Conservation (phyloP, 1,284 basidiomycete species). For the Ceratobasidium sp. region DNA sequence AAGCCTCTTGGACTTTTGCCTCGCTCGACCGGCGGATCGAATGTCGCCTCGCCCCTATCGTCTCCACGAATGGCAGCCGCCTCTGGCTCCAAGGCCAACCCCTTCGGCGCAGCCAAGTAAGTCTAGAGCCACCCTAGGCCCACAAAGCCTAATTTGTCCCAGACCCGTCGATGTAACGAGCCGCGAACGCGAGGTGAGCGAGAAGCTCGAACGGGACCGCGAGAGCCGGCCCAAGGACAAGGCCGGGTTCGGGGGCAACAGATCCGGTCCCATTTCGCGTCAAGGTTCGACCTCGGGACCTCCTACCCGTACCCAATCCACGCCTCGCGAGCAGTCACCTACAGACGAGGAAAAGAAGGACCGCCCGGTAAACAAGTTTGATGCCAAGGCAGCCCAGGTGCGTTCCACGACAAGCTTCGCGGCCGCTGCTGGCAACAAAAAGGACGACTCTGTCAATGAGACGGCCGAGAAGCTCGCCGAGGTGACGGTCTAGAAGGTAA, state of each 20-base stretch:
- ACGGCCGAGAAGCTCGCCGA: conserved; percentile 8
- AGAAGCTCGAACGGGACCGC: conserved; percentile 45
- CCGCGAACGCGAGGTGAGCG: conserved; percentile 54
- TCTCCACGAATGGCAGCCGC: conserved; percentile 70
- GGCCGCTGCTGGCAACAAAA: conserved; percentile 36
- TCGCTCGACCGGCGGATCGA: conserved; percentile 67
- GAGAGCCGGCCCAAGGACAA: conserved; percentile 18
- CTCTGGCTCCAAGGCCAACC: conserved; percentile 60
- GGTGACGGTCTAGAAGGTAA: conserved; percentile 15
- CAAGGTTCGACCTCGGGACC: conserved; percentile 11
- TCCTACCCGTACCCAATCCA: neutral
- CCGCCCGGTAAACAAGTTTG: conserved; percentile 18
- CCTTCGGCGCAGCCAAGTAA: conserved; percentile 87
- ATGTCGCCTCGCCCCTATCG: conserved; percentile 70
- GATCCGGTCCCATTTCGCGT: conserved; percentile 9
- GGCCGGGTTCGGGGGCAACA: neutral
- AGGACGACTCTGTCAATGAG: conserved; percentile 11
- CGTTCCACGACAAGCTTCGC: conserved; percentile 40
- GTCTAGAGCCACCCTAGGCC: conserved; percentile 42
- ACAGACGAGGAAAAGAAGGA: neutral
- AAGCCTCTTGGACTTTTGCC: conserved; percentile 84
- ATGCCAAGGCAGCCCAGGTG: conserved; percentile 31
- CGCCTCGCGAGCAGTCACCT: conserved; percentile 6
- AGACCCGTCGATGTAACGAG: conserved; percentile 58
- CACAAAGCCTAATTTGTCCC: neutral